phyloP scores from a whole-genome alignment of 257 asterid species.

The Parsonsia alboflavescens region DNA sequence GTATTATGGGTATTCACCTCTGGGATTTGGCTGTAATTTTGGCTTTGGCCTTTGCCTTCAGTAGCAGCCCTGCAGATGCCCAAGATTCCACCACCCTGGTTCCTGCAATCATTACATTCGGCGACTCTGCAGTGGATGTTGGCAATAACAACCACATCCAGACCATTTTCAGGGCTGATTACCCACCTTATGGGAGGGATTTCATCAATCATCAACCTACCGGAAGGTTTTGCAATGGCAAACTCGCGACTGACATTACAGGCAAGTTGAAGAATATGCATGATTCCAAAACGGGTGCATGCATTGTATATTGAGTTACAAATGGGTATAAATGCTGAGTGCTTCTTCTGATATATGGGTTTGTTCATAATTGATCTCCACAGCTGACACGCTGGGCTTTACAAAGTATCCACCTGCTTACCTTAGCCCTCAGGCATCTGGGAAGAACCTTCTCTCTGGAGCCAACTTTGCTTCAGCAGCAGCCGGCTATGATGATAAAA shows the following conservation, averaged over 20 bases:
- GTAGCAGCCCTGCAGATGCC: conserved; percentile 34
- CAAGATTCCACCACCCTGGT: conserved; percentile 44
- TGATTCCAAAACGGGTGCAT: background rate
- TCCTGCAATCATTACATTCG: conserved; percentile 80
- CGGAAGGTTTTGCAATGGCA: conserved; percentile 91
- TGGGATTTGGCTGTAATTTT: background rate
- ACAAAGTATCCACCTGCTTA: conserved; percentile 66
- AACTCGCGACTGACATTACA: conserved; percentile 82
- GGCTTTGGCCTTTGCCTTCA: conserved; percentile 26
- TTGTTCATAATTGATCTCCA: background rate
- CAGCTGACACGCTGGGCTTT: conserved; percentile 88
- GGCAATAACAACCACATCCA: conserved; percentile 76
- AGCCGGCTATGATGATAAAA: conserved; percentile 83
- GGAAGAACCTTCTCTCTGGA: conserved; percentile 70
- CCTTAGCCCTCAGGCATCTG: conserved; percentile 93
- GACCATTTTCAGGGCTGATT: conserved; percentile 64
- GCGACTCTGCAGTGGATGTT: conserved; percentile 74
- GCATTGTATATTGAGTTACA: no score
- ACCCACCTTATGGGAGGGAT: conserved; percentile 90
- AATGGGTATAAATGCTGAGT: background rate
- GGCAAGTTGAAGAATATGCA: conserved; percentile 32
- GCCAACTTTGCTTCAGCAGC: conserved; percentile 94
- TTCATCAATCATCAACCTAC: conserved; percentile 57
- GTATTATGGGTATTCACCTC: conserved; percentile 19
- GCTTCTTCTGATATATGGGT: background rate